Conservation (phyloP, 2,329 filamentous ascomycete genomes). For the Fusarium sp. region DNA sequence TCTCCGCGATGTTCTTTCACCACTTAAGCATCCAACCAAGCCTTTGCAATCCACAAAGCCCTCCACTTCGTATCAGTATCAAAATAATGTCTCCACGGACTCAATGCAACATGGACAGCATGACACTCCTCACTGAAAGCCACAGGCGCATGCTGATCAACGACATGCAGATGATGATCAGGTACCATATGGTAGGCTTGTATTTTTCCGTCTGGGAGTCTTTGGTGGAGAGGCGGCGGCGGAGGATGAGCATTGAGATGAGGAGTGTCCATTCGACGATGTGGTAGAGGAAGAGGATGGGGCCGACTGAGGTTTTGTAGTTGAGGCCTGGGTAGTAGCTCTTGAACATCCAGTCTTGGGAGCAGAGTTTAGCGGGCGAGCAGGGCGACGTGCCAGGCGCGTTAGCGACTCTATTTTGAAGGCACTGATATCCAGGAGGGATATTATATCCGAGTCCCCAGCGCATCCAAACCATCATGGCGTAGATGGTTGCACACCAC, state of each 20-base stretch:
- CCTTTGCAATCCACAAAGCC: slow-evolving; percentile 43
- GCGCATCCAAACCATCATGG: background rate
- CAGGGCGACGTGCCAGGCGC: background rate
- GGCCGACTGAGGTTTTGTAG: background rate
- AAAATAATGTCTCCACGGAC: background rate
- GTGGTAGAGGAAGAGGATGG: background rate
- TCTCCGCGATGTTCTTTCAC: background rate
- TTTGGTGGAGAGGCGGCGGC: background rate
- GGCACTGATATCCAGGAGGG: background rate
- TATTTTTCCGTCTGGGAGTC: background rate
- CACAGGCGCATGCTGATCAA: background rate
- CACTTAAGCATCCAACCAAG: slow-evolving; percentile 39
- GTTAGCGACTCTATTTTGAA: background rate
- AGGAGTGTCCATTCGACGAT: background rate
- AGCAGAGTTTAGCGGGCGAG: background rate
- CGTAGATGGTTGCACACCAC: background rate
- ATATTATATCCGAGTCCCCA: background rate
- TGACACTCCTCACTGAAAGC: background rate
- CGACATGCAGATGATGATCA: background rate
- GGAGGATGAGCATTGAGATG: background rate
- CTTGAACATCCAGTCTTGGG: background rate
- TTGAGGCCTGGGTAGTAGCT: background rate
- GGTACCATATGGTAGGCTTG: background rate
- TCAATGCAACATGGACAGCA: background rate
- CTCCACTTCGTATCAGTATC: slow-evolving; percentile 2